Base-by-base conservation (phyloP, 2,329 filamentous ascomycete genomes). In the Trichoderma asperellum region DNA sequence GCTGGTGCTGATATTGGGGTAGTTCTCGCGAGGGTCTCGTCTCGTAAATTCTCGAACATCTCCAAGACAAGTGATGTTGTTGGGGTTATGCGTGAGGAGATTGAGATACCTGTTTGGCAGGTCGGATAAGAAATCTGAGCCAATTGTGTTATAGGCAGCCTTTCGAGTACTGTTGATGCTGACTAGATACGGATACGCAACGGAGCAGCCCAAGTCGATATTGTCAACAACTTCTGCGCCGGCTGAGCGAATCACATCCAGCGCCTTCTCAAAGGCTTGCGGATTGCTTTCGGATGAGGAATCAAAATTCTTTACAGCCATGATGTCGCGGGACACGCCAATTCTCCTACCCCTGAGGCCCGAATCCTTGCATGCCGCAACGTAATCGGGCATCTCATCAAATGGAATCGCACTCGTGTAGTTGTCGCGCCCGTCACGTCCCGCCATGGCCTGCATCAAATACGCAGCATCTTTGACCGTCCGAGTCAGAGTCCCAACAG, bases 401-500 rank as follows among this genome's bases (percentile, higher is more conserved):
- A 64, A 76, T 70, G 90, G 90, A 34, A 88, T 89, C 0, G 84
- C 85, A 0, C 0, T 21, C 2, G 90, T 92, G 75, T 90, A 89
- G 73, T 91, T 89, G 76, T 93, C 90, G 2, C 82, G 79, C 0
- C 74, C n/a, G 72, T 91, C 89, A 1, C 81, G 74, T 0, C 90
- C 90, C 4, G 87, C 86, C 47, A 93, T 92, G 4, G 85, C 86
- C 68, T 88, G 83, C 1, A 93, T 83, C 2, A 87, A 81, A 71
- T 88, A 85, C 0, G 87, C 87, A 0, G 90, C 89, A 74, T 93
- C 91, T 16, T 84, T 84, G 2, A 93, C 87, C 0, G 86, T 91
- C 27, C 87, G 84, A 0, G 87, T 87, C 78, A 93, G 88, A 0
- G 86, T 83, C 0, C 91, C 91, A 0, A 92, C 82, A 0, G 86